phyloP scores from a whole-genome alignment of 2,329 filamentous ascomycete genomes.

The Venturia effusa region DNA sequence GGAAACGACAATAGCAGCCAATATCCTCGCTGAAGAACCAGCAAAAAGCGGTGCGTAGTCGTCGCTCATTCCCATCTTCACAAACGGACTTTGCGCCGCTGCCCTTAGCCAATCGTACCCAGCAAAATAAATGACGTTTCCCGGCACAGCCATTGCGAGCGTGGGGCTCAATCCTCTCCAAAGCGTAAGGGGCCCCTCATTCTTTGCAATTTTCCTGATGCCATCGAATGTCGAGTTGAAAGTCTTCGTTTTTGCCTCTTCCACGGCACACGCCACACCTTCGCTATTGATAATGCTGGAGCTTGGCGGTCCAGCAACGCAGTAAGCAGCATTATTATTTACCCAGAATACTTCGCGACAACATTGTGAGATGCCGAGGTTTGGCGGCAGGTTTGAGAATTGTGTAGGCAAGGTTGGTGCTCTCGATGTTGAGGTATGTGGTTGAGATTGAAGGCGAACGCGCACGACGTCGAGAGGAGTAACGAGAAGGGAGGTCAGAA shows the following conservation, averaged over 20 bases:
- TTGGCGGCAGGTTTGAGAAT: conserved; percentile 63
- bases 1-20: conserved; percentile 73
- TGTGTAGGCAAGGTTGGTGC: conserved; percentile 34
- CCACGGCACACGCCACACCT: conserved; percentile 58
- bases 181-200: conserved; percentile 76
- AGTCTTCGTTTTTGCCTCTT: conserved; percentile 71
- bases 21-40: conserved; percentile 63
- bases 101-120: conserved; percentile 91
- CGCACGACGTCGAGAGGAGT: conserved; percentile 95
- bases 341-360: conserved; percentile 97
- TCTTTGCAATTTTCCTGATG: conserved; percentile 83
- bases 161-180: conserved; percentile 96
- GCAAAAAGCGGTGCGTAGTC: conserved; percentile 70
- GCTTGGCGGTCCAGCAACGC: conserved; percentile 55
- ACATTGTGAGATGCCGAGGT: conserved; percentile 86
- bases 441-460: conserved; percentile 83
- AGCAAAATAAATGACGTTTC: conserved; percentile 97
- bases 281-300: conserved; percentile 20
- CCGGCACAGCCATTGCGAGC: conserved; percentile 83
- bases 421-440: conserved; percentile 35
- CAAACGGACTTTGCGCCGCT: conserved; percentile 60
- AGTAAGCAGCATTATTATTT: conserved; percentile 72
- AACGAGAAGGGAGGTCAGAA: conserved; percentile 86
- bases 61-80: conserved; percentile 43
- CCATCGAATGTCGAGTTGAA: conserved; percentile 90